phyloP scores from a whole-genome alignment of 1,284 basidiomycete species.

The Moesziomyces aphidis region DNA sequence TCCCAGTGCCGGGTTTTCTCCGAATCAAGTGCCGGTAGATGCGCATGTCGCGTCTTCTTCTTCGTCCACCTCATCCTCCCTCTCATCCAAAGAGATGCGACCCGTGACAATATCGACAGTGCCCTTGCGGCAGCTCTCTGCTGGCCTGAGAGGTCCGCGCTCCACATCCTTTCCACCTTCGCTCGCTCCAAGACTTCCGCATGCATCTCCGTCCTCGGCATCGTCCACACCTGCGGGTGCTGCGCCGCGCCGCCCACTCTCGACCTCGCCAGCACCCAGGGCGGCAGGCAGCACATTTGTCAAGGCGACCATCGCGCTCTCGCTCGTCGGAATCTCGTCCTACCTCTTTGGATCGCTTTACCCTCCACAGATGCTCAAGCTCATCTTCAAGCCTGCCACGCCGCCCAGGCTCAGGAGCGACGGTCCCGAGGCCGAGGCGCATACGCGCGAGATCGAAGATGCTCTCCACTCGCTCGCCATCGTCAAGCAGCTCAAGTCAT shows the following conservation, averaged over 20 bases:
- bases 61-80: neutral
- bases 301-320: constrained; percentile 44
- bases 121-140: neutral
- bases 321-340: constrained; percentile 55
- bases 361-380: constrained; percentile 74
- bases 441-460: constrained; percentile 76
- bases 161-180: neutral
- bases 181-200: neutral
- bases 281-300: constrained; percentile 21
- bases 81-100: neutral
- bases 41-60: neutral
- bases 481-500: constrained; percentile 61
- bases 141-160: neutral
- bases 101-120: neutral
- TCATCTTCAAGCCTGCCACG: constrained; percentile 79
- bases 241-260: constrained; percentile 18
- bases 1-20: neutral
- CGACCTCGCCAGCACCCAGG: constrained; percentile 27
- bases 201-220: neutral
- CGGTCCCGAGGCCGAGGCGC: constrained; percentile 75
- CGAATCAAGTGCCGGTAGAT: neutral
- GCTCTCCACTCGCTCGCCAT: constrained; percentile 76
- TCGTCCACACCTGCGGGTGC: constrained; percentile 1
- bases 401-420: constrained; percentile 77
- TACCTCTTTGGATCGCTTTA: constrained; percentile 76